Conservation (phyloP, 768 basidiomycete genomes). For the Crucibulum laeve region DNA sequence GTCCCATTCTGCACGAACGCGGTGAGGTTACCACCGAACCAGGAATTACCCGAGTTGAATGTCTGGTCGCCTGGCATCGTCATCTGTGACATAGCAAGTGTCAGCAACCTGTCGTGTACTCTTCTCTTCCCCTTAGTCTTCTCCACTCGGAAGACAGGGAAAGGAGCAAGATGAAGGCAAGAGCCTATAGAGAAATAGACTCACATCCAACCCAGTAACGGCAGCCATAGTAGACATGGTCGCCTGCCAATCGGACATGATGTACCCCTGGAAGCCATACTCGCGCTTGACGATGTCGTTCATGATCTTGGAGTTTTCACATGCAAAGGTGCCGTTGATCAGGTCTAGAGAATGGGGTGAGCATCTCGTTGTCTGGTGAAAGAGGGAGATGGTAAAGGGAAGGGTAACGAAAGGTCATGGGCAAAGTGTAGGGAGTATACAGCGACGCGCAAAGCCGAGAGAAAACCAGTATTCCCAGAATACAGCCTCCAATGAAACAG, state of each 20-base stretch:
- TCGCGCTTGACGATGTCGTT: slow-evolving; percentile 76
- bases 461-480: too few relatives aligned
- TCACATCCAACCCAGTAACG: slow-evolving; percentile 60
- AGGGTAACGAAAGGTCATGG: neutral
- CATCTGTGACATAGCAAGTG: slow-evolving; percentile 38
- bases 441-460: too few relatives aligned
- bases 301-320: slow-evolving; percentile 66
- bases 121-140: too few relatives aligned
- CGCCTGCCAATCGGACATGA: slow-evolving; percentile 77
- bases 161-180: too few relatives aligned
- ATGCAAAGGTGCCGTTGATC: slow-evolving; percentile 69
- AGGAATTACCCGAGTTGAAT: slow-evolving; percentile 46
- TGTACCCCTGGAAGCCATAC: slow-evolving; percentile 72
- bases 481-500: too few relatives aligned
- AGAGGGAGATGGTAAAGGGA: too few relatives aligned
- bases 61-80: slow-evolving; percentile 63
- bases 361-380: too few relatives aligned
- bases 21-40: slow-evolving; percentile 67
- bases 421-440: too few relatives aligned
- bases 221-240: slow-evolving; percentile 59
- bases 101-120: too few relatives aligned
- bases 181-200: slow-evolving; percentile 9
- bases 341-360: slow-evolving; percentile 55
- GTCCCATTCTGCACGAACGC: slow-evolving; percentile 67
- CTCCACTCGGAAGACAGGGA: too few relatives aligned